Conservation (phyloP, 2,329 filamentous ascomycete genomes). For the Venturia carpophila region DNA sequence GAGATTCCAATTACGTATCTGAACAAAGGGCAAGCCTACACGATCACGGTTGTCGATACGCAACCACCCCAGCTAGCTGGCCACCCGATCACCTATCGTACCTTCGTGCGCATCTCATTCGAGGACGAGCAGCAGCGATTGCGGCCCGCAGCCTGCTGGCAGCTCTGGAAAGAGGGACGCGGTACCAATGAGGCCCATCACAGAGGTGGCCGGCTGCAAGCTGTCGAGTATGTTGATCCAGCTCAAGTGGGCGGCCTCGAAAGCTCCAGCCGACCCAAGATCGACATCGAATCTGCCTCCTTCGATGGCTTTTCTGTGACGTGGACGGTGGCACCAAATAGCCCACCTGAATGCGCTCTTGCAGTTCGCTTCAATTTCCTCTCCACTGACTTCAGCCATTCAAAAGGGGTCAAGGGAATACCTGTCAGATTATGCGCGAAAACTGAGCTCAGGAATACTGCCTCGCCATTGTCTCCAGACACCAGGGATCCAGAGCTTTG, state of each 20-base stretch:
- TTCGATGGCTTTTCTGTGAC: slow-evolving; percentile 91
- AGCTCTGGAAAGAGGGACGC: slow-evolving; percentile 89
- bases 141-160: slow-evolving; percentile 77
- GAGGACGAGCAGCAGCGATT: slow-evolving; percentile 90
- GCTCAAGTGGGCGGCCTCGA: slow-evolving; percentile 48
- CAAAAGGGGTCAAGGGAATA: slow-evolving; percentile 96
- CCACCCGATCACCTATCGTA: slow-evolving; percentile 68
- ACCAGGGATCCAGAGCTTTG: slow-evolving; percentile 60
- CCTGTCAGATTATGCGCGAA: slow-evolving; percentile 89
- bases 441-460: slow-evolving; percentile 52
- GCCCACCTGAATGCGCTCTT: slow-evolving; percentile 68
- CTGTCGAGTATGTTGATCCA: slow-evolving; percentile 82
- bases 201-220: slow-evolving; percentile 82
- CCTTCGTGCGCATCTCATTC: slow-evolving; percentile 90
- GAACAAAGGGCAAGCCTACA: slow-evolving; percentile 95
- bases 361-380: slow-evolving; percentile 96
- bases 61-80: slow-evolving; percentile 50
- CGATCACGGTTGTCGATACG: slow-evolving; percentile 75
- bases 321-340: slow-evolving; percentile 69
- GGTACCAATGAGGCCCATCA: slow-evolving; percentile 96
- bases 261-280: slow-evolving; percentile 37
- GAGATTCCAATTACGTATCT: slow-evolving; percentile 97
- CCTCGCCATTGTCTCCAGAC: slow-evolving; percentile 36
- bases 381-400: slow-evolving; percentile 97
- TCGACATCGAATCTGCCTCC: slow-evolving; percentile 54